A percentile compares a stretch with the other conserved stretches of the same genome.
Conservation (phyloP, 495 filamentous ascomycete species). For the Trichoderma orchidacearum region DNA sequence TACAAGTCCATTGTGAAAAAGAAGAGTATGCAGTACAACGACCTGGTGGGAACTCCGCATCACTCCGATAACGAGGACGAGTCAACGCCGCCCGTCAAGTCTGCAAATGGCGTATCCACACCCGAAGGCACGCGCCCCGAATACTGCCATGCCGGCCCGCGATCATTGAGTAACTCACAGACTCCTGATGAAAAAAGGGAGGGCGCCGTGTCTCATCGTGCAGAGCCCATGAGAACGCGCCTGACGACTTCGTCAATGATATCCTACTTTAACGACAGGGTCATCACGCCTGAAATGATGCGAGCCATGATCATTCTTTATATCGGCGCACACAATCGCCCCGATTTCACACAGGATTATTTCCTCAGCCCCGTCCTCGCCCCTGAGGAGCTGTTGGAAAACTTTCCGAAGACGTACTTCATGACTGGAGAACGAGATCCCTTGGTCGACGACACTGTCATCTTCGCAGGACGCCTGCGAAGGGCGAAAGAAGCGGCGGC, state of each 20-base stretch:
- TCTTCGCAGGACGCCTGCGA: slow-evolving; percentile 79
- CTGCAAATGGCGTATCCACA: slow-evolving; percentile 7
- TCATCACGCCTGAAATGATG: slow-evolving; percentile 96
- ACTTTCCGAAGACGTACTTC: slow-evolving; percentile 86
- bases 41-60: slow-evolving; percentile 48
- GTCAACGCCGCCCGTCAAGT: slow-evolving; percentile 10
- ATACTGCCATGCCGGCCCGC: slow-evolving; percentile 24
- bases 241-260: slow-evolving; percentile 92
- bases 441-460: slow-evolving; percentile 88
- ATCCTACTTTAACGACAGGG: slow-evolving; percentile 92
- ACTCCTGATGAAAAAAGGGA: slow-evolving; percentile 8
- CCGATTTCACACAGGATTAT: slow-evolving; percentile 86
- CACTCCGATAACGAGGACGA: slow-evolving; percentile 50
- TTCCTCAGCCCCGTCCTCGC: slow-evolving; percentile 80
- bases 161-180: slow-evolving; percentile 19
- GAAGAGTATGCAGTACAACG: slow-evolving; percentile 54
- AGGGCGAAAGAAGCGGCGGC: slow-evolving; percentile 60
- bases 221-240: slow-evolving; percentile 65
- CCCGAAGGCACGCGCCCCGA: slow-evolving; percentile 25
- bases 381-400: slow-evolving; percentile 64
- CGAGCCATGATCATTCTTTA: slow-evolving; percentile 98
- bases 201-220: slow-evolving; percentile 27
- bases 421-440: slow-evolving; percentile 92
- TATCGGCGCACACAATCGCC: slow-evolving; percentile 81
- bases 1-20: slow-evolving; percentile 62